These are phyloP conservation scores for Ceratobasidium sp. DNA, from an alignment of 1,284 basidiomycete genomes.

Conservation along the genomic window DNA sequence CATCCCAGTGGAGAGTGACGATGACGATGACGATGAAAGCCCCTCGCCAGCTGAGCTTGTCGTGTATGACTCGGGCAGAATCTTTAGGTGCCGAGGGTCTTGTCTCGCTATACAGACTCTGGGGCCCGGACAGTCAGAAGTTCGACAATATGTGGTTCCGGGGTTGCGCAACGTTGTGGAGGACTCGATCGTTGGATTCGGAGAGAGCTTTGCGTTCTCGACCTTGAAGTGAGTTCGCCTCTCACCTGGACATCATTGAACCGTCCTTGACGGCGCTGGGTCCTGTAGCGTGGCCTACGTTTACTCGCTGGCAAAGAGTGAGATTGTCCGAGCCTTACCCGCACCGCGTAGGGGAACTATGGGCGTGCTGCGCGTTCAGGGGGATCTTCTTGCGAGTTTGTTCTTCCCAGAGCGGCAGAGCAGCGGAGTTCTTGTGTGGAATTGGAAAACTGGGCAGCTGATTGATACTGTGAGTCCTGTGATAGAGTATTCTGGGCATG, in stretches of 20 bases:
- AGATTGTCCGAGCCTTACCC: constrained; percentile 5
- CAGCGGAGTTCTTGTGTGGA: constrained; percentile 22
- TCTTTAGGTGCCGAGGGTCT: not conserved
- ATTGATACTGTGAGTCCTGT: constrained; percentile 20
- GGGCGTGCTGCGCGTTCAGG: not conserved
- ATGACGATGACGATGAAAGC: not conserved
- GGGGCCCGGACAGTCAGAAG: too few relatives aligned
- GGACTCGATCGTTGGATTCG: not conserved
- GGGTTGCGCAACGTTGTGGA: not conserved
- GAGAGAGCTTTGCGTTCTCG: constrained; percentile 14
- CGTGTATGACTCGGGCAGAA: constrained; percentile 18
- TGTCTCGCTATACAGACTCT: not conserved
- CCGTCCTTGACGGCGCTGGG: not conserved
- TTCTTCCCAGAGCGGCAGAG: constrained; percentile 22
- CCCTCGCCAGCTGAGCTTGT: not conserved
- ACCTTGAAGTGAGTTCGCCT: constrained; percentile 1
- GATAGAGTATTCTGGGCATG: not conserved
- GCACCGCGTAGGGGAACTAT: not conserved
- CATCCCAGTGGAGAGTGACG: not conserved
- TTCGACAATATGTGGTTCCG: constrained; percentile 17
- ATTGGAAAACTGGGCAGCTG: constrained; percentile 23
- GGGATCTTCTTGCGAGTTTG: not conserved
- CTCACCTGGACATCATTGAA: not conserved
- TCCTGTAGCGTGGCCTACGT: constrained; percentile 16
- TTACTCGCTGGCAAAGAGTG: not conserved